A percentile compares a stretch with the other conserved stretches of the same genome.
Conservation (phyloP, 495 filamentous ascomycete genomes). For the Usnea hakonensis region DNA sequence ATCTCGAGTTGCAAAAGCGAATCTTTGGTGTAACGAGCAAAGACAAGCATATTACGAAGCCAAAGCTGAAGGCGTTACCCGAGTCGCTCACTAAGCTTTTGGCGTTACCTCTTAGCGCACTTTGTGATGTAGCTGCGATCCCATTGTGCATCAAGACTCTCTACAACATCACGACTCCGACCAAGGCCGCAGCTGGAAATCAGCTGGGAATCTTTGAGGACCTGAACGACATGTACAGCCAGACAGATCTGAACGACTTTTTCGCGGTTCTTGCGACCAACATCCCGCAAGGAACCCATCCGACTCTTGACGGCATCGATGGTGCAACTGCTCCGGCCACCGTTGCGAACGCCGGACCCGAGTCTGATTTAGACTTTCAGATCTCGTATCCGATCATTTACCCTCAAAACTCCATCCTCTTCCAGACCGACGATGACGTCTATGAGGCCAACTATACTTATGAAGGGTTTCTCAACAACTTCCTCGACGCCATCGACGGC, state of each 20-base stretch:
- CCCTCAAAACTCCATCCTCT: conserved; percentile 54
- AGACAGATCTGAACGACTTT: conserved; percentile 53
- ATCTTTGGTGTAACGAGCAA: conserved; percentile 19
- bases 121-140: conserved; percentile 14
- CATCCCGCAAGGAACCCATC: conserved; percentile 36
- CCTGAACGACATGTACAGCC: conserved; percentile 32
- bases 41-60: conserved; percentile 6
- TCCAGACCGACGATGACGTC: conserved; percentile 49
- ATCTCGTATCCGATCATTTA: conserved; percentile 46
- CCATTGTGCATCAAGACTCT: conserved; percentile 18
- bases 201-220: conserved; percentile 40
- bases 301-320: conserved; percentile 38
- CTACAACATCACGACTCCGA: conserved; percentile 20
- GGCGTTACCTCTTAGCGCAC: neutral
- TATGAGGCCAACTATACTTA: conserved; percentile 31
- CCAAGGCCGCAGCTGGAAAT: conserved; percentile 11
- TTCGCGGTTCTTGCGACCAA: conserved; percentile 42
- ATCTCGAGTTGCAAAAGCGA: conserved; percentile 19
- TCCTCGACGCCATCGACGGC: conserved; percentile 56
- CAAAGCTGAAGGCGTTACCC: conserved; percentile 13
- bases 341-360: conserved; percentile 24
- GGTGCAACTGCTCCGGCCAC: conserved; percentile 31
- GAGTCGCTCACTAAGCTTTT: conserved; percentile 1
- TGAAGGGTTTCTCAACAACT: conserved; percentile 37
- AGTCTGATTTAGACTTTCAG: conserved; percentile 48